phyloP scores from a whole-genome alignment of 345 rosid species.

The Hypericum perforatum region DNA sequence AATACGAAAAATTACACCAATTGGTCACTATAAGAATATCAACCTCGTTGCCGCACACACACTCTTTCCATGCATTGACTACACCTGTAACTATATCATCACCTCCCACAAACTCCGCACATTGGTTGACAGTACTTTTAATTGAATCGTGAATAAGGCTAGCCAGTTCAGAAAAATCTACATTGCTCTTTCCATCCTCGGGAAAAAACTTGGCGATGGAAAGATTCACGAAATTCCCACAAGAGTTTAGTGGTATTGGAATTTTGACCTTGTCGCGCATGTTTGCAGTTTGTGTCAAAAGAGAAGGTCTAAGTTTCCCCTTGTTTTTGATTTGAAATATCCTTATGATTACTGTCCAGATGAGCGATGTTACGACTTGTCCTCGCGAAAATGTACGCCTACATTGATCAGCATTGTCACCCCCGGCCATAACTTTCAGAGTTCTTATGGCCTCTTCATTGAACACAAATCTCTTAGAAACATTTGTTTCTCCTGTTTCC shows the following conservation, averaged over 20 bases:
- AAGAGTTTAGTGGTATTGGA: not conserved
- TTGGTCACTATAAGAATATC: slow-evolving; percentile 7
- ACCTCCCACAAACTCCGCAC: not conserved
- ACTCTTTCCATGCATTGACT: not conserved
- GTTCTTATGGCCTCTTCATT: slow-evolving; percentile 1
- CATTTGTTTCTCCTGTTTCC: not conserved
- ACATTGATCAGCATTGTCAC: slow-evolving; percentile 1
- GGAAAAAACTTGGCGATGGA: not conserved
- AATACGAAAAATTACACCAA: slow-evolving; percentile 13
- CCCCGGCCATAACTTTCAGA: not conserved
- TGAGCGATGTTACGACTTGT: slow-evolving; percentile 12
- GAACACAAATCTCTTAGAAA: slow-evolving; percentile 10
- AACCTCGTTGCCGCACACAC: not conserved
- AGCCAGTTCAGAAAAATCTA: not conserved
- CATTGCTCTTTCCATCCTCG: not conserved
- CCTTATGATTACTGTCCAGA: slow-evolving; percentile 6
- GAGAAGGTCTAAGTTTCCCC: not conserved
- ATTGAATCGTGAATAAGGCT: not conserved
- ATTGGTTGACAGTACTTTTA: not conserved
- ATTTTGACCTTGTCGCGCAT: slow-evolving; percentile 6
- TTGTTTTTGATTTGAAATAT: not conserved
- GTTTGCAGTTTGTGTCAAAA: slow-evolving; percentile 8
- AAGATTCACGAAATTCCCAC: not conserved
- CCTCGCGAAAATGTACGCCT: not conserved
- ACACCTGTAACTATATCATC: not conserved